Conservation (phyloP, 164 flowering plant genomes). For the Annona squamosa region DNA sequence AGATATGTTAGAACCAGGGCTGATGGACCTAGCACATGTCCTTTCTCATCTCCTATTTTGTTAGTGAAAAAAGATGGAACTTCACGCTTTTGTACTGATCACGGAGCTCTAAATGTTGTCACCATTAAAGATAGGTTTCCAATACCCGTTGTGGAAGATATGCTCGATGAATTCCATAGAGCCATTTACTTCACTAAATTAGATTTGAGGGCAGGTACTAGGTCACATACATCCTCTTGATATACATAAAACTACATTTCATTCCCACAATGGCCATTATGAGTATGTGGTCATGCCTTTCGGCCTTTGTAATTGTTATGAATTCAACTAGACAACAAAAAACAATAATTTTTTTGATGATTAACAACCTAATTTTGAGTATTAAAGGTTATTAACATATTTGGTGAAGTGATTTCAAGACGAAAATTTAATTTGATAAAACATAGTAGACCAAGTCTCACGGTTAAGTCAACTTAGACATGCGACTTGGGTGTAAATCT, state of each 20-base stretch:
- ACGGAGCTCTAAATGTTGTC: not conserved
- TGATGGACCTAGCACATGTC: not conserved
- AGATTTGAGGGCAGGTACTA: not conserved
- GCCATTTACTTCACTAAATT: not conserved
- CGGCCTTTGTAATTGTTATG: not conserved
- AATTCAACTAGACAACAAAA: too few species aligned
- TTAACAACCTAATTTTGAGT: too few species aligned
- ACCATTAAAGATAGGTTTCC: constrained; percentile 6
- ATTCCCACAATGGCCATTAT: constrained; percentile 3
- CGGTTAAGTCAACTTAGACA: too few species aligned
- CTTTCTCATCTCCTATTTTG: not conserved
- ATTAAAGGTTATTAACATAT: too few species aligned
- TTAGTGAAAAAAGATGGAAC: not conserved
- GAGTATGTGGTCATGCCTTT: constrained; percentile 8
- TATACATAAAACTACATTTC: constrained; percentile 3
- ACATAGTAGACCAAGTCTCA: too few species aligned
- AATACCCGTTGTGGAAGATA: constrained; percentile 1
- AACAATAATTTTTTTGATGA: too few species aligned
- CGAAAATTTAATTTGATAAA: too few species aligned
- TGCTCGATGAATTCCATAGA: constrained; percentile 3
- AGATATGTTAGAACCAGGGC: constrained; percentile 1
- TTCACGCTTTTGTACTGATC: not conserved
- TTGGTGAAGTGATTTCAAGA: too few species aligned
- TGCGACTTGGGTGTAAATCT: too few species aligned
- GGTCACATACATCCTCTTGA: not conserved